Evolutionary conservation across 768 basidiomycete genomes (phyloP), one percentile per base, ranked within the genome.

Genomic region (Boletus rufocinnamomeus): DNA sequence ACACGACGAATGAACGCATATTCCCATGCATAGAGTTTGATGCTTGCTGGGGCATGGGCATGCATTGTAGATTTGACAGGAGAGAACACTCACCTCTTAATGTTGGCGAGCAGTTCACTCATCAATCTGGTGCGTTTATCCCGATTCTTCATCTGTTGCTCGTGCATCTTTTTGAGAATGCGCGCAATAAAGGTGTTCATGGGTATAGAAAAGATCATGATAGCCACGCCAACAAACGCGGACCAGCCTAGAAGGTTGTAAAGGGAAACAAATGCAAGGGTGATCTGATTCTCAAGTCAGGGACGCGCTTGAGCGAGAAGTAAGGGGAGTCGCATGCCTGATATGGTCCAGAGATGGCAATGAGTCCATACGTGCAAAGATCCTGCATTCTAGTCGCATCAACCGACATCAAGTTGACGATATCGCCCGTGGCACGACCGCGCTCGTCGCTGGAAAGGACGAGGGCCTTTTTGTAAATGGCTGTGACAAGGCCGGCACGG

Each of bases 11-110:
- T 81, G 68, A 98, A 98, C 4, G 91, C 88, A 65, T 88, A 84
- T 75, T 98, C 96, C 96, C 96, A 98, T 3, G 91, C 92, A 72
- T 96, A 96, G 5, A 95, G 75, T 69, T 95, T 93, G 71, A 95
- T 92, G 62, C 90, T 91, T 58, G 13, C n/a, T 0, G 3, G 27
- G n/a, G n/a, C 6, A 43, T 64, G 38, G 52, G 56, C 35, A 13
- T 16, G 3, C 2, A 4, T n/a, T 17, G 14, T 7, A 8, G 0
- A 4, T 11, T 21, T 4, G 3, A 35, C 17, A 51, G 32, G 13
- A 32, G 17, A 46, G 11, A 28, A 16, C 16, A 27, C 61, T 48
- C 41, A 84, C 88, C 87, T 93, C 69, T 89, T 89, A 67, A 98
- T 97, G 69, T 96, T 98, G 57, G 85, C 82, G 6, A 98, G 77